These are phyloP conservation scores for Euphrasia confusa DNA, from an alignment of 257 asterid genomes.

Conservation along the genomic window DNA sequence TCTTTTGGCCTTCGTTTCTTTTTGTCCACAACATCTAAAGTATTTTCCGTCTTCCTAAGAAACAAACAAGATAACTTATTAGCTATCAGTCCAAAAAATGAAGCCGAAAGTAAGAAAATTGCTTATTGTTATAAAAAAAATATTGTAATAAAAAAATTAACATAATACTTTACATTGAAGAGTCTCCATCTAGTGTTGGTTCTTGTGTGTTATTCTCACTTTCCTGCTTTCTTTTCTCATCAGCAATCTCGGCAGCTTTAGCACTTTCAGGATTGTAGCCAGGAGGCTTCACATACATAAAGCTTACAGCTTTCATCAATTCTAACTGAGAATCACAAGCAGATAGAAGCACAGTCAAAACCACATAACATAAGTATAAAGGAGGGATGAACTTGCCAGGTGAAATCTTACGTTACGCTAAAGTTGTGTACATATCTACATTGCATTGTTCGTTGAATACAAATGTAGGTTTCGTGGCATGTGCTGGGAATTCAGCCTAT, in stretches of 20 bases:
- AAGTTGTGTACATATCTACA: too few relatives aligned
- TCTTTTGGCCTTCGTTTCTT: constrained; percentile 82
- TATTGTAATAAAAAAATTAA: neutral
- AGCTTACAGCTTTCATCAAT: constrained; percentile 98
- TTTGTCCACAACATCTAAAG: constrained; percentile 48
- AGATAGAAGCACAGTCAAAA: constrained; percentile 18
- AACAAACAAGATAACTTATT: constrained; percentile 15
- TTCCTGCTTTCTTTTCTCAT: constrained; percentile 45
- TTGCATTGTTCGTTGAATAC: neutral
- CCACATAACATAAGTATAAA: constrained; percentile 11
- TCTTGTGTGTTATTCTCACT: constrained; percentile 27
- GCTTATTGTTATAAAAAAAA: neutral
- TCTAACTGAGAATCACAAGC: constrained; percentile 57
- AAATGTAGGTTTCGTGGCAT: neutral
- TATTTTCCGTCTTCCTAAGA: constrained; percentile 48
- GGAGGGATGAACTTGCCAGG: neutral
- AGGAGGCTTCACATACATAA: constrained; percentile 95
- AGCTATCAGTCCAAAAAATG: constrained; percentile 15
- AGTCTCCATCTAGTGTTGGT: constrained; percentile 39
- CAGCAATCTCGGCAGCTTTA: constrained; percentile 87
- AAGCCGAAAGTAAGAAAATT: constrained; percentile 4
- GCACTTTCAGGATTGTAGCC: constrained; percentile 98
- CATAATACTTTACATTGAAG: constrained; percentile 49
- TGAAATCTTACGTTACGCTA: neutral
- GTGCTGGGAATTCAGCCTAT: neutral